Base-by-base conservation (phyloP, 306 rosid species). In the Cicer yamashitae region DNA sequence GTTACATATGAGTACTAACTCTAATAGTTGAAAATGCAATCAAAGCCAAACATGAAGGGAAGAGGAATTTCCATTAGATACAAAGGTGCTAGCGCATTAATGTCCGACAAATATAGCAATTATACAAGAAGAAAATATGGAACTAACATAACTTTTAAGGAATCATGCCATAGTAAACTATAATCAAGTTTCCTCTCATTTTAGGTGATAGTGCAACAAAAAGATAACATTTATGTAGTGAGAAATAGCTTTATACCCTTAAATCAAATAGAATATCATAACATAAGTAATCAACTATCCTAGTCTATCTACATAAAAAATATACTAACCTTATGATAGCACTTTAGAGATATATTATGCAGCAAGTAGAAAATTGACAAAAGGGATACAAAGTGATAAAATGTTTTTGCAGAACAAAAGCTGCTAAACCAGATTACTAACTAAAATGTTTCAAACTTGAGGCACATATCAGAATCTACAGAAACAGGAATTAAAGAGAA, bases 401-500 rank as follows among this genome's bases (percentile, higher is more conserved):
- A 22, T 4, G 6, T 4, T 63, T 63, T 51, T 41, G 25, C 25
- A 20, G 1, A 20, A 20, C 47, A 13, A 12, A 20, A 8, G 14
- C 48, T 75, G 5, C 38, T 59, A 40, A 59, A 41, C 72, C 57
- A 10, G 20, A 79, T 72, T 60, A 48, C 25, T n/a, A 34, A 17
- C 1, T 52, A 15, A 6, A 81, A 70, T 41, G 17, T 62, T 73
- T 60, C 53, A 60, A 50, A 79, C 39, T 40, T 62, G 41, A 50
- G 73, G 37, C 37, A 56, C 50, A 73, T 9, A 75, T 40, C 40
- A 73, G 17, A 37, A 34, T 46, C n/a, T 8, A 79, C 9, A 15
- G 7, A 43, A 67, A 43, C 41, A 7, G 62, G 14, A 13, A 52
- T 8, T 40, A 7, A 46, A 34, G 54, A 39, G 37, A 70, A 17